These are phyloP conservation scores for Candida anutae DNA, from an alignment of 1,139 yeast species.

Conservation along the genomic window DNA sequence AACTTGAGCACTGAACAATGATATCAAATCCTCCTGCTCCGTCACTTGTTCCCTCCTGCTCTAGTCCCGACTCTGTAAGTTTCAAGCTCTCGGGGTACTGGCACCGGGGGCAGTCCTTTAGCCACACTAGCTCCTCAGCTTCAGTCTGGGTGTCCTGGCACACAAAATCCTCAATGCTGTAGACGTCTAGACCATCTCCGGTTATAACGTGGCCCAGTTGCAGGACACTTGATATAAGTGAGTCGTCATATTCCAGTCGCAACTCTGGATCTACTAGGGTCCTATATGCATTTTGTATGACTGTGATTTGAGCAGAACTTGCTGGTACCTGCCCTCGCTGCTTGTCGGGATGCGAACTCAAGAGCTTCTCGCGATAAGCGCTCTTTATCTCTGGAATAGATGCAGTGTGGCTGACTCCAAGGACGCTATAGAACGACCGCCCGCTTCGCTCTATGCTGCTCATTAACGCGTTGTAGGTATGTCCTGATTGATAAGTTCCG, in stretches of 20 bases:
- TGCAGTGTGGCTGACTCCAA: constrained; percentile 39
- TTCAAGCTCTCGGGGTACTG: constrained; percentile 45
- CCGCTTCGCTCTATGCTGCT: too few species aligned
- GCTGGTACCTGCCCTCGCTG: constrained; percentile 3
- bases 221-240: constrained; percentile 29
- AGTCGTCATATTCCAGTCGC: constrained; percentile 43
- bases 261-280: constrained; percentile 32
- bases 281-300: constrained; percentile 54
- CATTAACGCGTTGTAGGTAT: too few species aligned
- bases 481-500: too few species aligned
- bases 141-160: constrained; percentile 7
- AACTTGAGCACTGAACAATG: constrained; percentile 68
- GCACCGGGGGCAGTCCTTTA: constrained; percentile 69
- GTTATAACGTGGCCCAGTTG: constrained; percentile 42
- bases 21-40: constrained; percentile 57
- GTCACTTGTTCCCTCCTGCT: constrained; percentile 38
- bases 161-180: constrained; percentile 55
- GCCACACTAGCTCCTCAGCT: constrained; percentile 20
- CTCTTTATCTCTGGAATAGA: constrained; percentile 36
- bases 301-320: constrained; percentile 19
- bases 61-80: constrained; percentile 55
- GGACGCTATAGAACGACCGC: constrained; percentile 40
- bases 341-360: constrained; percentile 75
- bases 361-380: constrained; percentile 55
- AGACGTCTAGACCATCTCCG: constrained; percentile 63